Conservation (phyloP, 345 rosid genomes). For the Boechera retrofracta region DNA sequence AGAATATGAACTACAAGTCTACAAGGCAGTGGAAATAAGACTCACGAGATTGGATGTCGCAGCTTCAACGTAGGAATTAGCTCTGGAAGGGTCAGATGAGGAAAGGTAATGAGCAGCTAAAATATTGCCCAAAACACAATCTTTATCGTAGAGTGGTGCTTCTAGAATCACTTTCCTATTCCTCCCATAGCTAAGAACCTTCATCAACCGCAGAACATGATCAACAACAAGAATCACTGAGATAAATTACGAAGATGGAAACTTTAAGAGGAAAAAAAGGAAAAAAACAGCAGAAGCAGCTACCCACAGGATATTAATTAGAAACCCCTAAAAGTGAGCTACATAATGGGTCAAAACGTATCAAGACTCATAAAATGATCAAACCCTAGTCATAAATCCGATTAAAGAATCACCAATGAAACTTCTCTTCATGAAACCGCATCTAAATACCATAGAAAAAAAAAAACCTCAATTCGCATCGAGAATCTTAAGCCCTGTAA, state of each 20-base stretch:
- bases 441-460: not conserved
- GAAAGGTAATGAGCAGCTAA: conserved; percentile 77
- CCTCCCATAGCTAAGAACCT: conserved; percentile 81
- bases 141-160: conserved; percentile 63
- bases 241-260: conserved; percentile 13
- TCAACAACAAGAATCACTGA: conserved; percentile 22
- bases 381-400: not conserved
- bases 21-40: conserved; percentile 8
- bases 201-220: conserved; percentile 27
- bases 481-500: not conserved
- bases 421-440: not conserved
- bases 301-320: conserved; percentile 9
- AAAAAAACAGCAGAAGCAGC: not conserved
- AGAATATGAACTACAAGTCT: not conserved
- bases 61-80: conserved; percentile 51
- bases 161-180: conserved; percentile 65
- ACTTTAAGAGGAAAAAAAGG: not conserved
- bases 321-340: conserved; percentile 5
- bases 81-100: conserved; percentile 54
- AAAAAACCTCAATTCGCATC: not conserved
- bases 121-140: conserved; percentile 76
- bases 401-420: not conserved
- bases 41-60: conserved; percentile 68
- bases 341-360: conserved; percentile 2
- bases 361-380: not conserved